phyloP scores from a whole-genome alignment of 805 yeast species.

The Tetrapisispora fleetii region DNA sequence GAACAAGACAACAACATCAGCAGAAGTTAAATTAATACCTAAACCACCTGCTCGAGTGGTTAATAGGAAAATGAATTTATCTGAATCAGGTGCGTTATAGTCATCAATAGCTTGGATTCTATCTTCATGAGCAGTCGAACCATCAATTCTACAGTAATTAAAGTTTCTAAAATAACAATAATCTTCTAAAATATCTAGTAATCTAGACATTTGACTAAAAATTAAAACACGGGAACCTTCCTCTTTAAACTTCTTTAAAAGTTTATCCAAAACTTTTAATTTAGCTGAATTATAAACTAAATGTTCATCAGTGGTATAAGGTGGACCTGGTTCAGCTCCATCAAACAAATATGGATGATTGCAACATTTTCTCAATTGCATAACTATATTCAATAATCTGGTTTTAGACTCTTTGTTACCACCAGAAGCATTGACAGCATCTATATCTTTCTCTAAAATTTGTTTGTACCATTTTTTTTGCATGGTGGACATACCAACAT shows the following conservation, averaged over 20 bases:
- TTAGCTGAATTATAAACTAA: conserved; percentile 64
- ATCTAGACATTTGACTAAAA: conserved; percentile 76
- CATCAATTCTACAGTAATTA: conserved; percentile 72
- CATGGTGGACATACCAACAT: conserved; percentile 70
- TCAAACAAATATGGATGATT: conserved; percentile 79
- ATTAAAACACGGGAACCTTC: conserved; percentile 74
- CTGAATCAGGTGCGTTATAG: conserved; percentile 63
- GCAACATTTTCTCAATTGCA: conserved; percentile 80
- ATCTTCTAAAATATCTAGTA: conserved; percentile 73
- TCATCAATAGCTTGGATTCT: conserved; percentile 70
- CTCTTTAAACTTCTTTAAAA: conserved; percentile 47
- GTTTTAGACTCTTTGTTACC: conserved; percentile 71
- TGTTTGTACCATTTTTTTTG: conserved; percentile 71
- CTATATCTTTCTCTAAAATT: conserved; percentile 67
- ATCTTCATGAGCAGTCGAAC: conserved; percentile 72
- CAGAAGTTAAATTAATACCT: conserved; percentile 75
- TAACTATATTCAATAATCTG: conserved; percentile 64
- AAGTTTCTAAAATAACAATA: conserved; percentile 61
- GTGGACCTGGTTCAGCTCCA: conserved; percentile 88
- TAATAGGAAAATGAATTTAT: conserved; percentile 62
- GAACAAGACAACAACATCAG: conserved; percentile 63
- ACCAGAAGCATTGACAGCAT: conserved; percentile 75
- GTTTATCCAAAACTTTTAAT: conserved; percentile 58
- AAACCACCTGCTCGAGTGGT: conserved; percentile 89
- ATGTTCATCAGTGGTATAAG: conserved; percentile 78